A percentile compares a stretch with the other conserved stretches of the same genome.
These are phyloP conservation scores for Spinacia oleracea DNA, from an alignment of 179 eudicot genomes.

Conservation along the genomic window DNA sequence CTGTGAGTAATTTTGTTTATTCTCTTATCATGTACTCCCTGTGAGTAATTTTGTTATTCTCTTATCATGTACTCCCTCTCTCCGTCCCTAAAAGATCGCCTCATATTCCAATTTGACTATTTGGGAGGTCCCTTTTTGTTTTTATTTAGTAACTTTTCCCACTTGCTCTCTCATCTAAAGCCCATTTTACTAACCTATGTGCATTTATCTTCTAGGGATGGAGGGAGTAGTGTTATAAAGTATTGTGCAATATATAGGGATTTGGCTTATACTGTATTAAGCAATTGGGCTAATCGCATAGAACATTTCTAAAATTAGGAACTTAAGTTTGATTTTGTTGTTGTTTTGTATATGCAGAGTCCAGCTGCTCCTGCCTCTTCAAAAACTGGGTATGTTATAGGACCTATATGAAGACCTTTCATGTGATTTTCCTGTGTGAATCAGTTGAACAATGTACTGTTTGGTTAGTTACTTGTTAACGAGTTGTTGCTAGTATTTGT, in stretches of 20 bases:
- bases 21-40: background rate
- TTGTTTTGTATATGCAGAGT: constrained; percentile 35
- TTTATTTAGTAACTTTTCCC: too few species aligned
- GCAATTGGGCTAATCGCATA: background rate
- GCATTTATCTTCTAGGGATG: too few species aligned
- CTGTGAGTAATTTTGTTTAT: constrained; percentile 42
- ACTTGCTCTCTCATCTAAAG: too few species aligned
- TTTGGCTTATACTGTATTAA: background rate
- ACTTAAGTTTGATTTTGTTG: constrained; percentile 10
- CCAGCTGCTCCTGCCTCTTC: constrained; percentile 45
- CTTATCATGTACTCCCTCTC: too few species aligned
- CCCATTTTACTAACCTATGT: too few species aligned
- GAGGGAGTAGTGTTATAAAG: too few species aligned
- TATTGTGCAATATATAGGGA: background rate
- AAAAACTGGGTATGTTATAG: constrained; percentile 56
- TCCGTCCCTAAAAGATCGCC: too few species aligned
- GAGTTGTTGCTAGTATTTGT: background rate
- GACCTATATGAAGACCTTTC: background rate
- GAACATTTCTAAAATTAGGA: background rate
- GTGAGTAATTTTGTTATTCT: too few species aligned
- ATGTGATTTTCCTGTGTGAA: background rate
- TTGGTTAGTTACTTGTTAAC: background rate
- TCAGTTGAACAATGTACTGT: background rate
- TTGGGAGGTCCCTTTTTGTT: too few species aligned
- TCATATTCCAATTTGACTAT: too few species aligned